A percentile compares a stretch with the other conserved stretches of the same genome.
Conservation (phyloP, 106 monocot genomes). For the Platanthera zijinensis region DNA sequence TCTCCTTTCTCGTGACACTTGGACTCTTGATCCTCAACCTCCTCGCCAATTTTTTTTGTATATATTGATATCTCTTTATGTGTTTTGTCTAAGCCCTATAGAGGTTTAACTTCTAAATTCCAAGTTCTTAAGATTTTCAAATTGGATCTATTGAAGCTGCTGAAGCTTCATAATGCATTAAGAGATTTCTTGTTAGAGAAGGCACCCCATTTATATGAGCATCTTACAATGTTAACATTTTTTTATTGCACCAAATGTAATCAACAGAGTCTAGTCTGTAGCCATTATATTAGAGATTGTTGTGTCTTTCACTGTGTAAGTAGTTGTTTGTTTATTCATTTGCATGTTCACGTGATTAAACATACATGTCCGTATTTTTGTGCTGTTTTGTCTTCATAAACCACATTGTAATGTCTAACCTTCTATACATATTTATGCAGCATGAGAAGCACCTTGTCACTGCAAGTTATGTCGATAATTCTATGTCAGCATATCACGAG, state of each 20-base stretch:
- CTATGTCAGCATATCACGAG: constrained; percentile 62
- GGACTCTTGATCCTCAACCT: not conserved
- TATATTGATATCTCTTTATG: not conserved
- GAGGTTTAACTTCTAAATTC: not conserved
- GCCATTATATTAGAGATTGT: not conserved
- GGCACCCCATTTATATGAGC: not conserved
- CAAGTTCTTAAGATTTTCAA: not conserved
- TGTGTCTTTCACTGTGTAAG: not conserved
- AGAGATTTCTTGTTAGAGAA: not conserved
- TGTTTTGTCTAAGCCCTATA: not conserved
- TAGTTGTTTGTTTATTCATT: not conserved
- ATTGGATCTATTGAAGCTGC: not conserved
- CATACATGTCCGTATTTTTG: not conserved
- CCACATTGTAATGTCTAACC: not conserved
- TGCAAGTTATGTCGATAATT: constrained; percentile 88
- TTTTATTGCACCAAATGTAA: not conserved
- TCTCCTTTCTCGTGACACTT: not conserved
- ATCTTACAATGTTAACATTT: not conserved
- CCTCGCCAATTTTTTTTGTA: no score
- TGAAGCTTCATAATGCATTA: not conserved
- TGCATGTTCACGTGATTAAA: not conserved
- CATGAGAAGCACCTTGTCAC: constrained; percentile 85
- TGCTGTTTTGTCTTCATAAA: not conserved
- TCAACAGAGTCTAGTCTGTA: not conserved
- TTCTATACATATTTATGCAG: constrained; percentile 20